Evolutionary conservation across 2,329 filamentous ascomycete genomes (phyloP).

Genomic region (Daldinia eschscholtzii): DNA sequence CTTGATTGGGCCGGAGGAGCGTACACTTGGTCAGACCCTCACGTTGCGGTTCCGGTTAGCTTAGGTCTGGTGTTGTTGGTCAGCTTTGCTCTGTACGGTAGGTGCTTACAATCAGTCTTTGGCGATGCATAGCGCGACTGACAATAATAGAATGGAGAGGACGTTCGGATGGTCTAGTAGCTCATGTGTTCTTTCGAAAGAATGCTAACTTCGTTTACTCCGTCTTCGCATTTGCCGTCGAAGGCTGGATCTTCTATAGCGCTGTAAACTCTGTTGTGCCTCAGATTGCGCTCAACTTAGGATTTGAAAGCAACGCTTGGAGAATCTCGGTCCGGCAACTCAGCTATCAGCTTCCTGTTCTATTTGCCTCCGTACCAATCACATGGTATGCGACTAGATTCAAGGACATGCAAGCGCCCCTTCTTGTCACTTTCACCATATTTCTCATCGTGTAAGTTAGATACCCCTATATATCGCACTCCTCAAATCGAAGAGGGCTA

Average conservation of each 20-base stretch:
- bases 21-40: conserved; percentile 56
- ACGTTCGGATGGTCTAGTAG: conserved; percentile 65
- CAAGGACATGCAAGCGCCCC: conserved; percentile 62
- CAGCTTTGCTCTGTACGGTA: conserved; percentile 58
- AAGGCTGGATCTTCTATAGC: conserved; percentile 70
- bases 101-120: conserved; percentile 28
- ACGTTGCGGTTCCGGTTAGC: conserved; percentile 57
- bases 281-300: conserved; percentile 62
- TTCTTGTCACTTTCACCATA: conserved; percentile 60
- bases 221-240: conserved; percentile 67
- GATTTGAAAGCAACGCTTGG: conserved; percentile 62
- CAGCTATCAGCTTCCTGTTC: conserved; percentile 56
- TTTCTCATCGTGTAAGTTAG: conserved; percentile 61
- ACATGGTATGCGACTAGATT: conserved; percentile 61
- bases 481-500: too few species aligned
- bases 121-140: neutral
- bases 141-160: conserved; percentile 65
- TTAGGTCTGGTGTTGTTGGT: conserved; percentile 58
- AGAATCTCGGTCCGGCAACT: conserved; percentile 63
- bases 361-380: conserved; percentile 59
- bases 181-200: conserved; percentile 66
- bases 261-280: conserved; percentile 65
- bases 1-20: conserved; percentile 62
- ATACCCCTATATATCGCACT: neutral
- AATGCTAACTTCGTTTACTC: conserved; percentile 68